Evolutionary conservation across 2,329 filamentous ascomycete species (phyloP).

Genomic region (Botryotinia globosa): DNA sequence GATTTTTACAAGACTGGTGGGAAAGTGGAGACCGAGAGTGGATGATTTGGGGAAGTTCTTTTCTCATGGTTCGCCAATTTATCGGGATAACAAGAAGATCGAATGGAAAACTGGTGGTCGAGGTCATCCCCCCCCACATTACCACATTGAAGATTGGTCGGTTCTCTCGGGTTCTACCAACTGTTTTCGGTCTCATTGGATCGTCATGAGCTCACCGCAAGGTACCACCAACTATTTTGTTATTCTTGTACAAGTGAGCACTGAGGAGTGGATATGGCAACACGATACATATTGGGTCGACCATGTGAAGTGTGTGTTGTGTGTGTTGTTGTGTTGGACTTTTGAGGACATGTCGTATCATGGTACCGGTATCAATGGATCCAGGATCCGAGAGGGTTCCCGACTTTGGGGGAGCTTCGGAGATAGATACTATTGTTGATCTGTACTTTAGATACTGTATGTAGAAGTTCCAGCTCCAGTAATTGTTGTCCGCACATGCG

Average conservation of each 20-base stretch:
- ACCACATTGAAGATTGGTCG: conserved; percentile 4
- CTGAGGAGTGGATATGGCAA: conserved; percentile 2
- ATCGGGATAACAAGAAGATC: conserved; percentile 10
- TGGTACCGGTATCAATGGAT: not conserved
- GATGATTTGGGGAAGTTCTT: not conserved
- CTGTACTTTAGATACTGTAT: conserved; percentile 9
- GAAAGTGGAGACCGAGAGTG: conserved; percentile 8
- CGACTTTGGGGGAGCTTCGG: not conserved
- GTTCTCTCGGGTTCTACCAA: not conserved
- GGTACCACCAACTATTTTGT: not conserved
- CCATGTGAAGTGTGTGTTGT: conserved; percentile 7
- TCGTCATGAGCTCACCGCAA: conserved; percentile 16
- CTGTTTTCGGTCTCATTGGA: conserved; percentile 1
- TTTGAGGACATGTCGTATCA: conserved; percentile 1
- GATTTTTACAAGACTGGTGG: not conserved
- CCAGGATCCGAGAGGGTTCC: not conserved
- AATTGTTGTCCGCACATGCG: conserved; percentile 14
- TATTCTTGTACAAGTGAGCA: not conserved
- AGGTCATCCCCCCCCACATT: not conserved
- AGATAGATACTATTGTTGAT: not conserved
- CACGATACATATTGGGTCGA: not conserved
- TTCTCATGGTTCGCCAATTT: conserved; percentile 3
- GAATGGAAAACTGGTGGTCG: conserved; percentile 1
- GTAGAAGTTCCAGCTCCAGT: conserved; percentile 14
- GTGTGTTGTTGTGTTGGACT: not conserved